Conservation (phyloP, 2,329 filamentous ascomycete species). For the Mollisia scopiformis region DNA sequence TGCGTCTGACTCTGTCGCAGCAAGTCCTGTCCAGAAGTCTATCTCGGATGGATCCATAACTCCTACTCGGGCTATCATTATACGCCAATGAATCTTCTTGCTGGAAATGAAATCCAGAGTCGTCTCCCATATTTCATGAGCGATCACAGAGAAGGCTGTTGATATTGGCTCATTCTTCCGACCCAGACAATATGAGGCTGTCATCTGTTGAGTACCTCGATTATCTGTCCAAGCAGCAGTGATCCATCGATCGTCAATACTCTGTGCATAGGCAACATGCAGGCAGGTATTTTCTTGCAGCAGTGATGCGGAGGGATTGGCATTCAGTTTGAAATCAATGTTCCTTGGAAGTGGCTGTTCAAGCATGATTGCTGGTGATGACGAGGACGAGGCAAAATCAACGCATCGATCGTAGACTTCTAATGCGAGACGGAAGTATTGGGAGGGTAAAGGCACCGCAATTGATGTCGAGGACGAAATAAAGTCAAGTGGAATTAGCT, state of each 20-base stretch:
- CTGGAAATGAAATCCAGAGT: conserved; percentile 73
- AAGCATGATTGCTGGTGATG: conserved; percentile 72
- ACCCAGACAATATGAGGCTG: conserved; percentile 72
- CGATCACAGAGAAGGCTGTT: conserved; percentile 63
- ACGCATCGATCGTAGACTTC: conserved; percentile 80
- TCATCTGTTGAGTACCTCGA: conserved; percentile 72
- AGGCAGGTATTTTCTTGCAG: conserved; percentile 80
- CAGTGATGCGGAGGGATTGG: conserved; percentile 71
- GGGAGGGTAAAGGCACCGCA: conserved; percentile 61
- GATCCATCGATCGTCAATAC: conserved; percentile 77
- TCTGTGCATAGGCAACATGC: conserved; percentile 78
- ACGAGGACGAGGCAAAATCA: conserved; percentile 56
- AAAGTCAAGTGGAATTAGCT: conserved; percentile 72
- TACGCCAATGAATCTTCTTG: conserved; percentile 75
- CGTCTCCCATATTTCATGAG: conserved; percentile 76
- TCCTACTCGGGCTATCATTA: conserved; percentile 74
- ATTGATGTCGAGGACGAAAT: conserved; percentile 66
- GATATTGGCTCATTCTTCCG: conserved; percentile 56
- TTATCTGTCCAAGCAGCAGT: conserved; percentile 82
- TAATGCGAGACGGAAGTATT: conserved; percentile 66
- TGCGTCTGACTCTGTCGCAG: conserved; percentile 53
- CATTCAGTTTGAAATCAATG: conserved; percentile 74
- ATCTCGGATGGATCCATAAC: conserved; percentile 69
- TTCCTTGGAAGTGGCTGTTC: conserved; percentile 70
- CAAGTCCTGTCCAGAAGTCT: conserved; percentile 58